Evolutionary conservation across 2,329 filamentous ascomycete species (phyloP), one percentile per base, ranked within the genome.

Genomic region (Microsporum audouinii): DNA sequence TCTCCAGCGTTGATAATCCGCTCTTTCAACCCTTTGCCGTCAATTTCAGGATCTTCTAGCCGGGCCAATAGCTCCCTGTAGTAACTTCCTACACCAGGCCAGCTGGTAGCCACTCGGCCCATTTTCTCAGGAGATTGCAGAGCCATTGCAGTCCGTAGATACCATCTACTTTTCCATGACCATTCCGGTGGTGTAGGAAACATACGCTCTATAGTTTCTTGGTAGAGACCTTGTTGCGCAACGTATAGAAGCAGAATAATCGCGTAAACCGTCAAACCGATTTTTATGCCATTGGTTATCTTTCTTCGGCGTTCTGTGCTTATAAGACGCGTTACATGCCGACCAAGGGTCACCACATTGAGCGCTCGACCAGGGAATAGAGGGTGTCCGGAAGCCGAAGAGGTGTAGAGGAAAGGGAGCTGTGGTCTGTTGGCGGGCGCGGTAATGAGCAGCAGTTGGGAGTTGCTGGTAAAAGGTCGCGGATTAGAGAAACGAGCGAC

Each of bases 161-260:
- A 78, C 74, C 87, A 83, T 29, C 90, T 80, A 53, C 87, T 89
- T 65, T 84, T 75, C 72, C 85, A 87, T 0, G 78, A 78, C 90
- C 91, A 96, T 71, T 95, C 91, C 31, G 83, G 81, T 0, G 92
- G 91, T 0, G 89, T 91, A 0, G 91, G 91, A 71, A 86, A 89
- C 59, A 82, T 78, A 56, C 86, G 81, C 75, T 96, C 91, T 51
- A 89, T 78, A 63, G 80, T 77, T 73, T 95, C 89, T 68, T 91
- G 86, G 69, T 87, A 80, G 39, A 90, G 71, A 14, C 86, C 86
- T 64, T 85, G 83, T 65, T 81, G 80, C 43, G 85, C 82, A 7
- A 88, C 76, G 43, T 83, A 76, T 47, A 84, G 73, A 62, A 87
- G 81, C 51, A 81, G 76, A 5, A 85, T 72, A 45, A 85, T 81